Base-by-base conservation (phyloP, 495 filamentous ascomycete species). In the Parmelia sp. region DNA sequence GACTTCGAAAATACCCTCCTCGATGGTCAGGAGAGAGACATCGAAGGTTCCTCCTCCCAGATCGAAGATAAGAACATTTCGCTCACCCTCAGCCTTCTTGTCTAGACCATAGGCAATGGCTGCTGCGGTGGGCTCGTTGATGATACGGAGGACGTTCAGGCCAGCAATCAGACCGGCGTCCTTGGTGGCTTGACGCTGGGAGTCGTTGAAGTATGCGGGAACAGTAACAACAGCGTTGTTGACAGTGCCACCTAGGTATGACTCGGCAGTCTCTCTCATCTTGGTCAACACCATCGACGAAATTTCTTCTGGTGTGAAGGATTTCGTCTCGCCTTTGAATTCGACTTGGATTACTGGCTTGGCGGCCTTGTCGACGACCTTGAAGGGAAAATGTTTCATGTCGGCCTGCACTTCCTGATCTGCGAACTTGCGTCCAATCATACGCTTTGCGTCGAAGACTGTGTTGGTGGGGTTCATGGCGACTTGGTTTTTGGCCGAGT, bases 141-240 rank as follows among this genome's bases (percentile, higher is more conserved):
- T 97, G 84, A 97, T 96, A 84, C 94, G 94, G 79, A 97, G 92
- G 64, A 97, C 90, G 81, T 98, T 97, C 62, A 98, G 84, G 74
- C 93, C 94, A 69, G 93, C 86, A 76, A 98, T 98, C 75, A 93
- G 88, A 84, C 94, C 94, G 71, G 94, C 90, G 75, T 98, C 94
- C 84, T 98, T 98, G 78, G 94, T 98, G 64, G 94, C 92, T 80
- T 97, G 93, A 79, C 93, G 90, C 82, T 98, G 94, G 72, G 92
- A 95, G 85, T 97, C 94, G 83, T 97, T 98, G 90, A 98, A 98
- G 84, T 98, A 98, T 74, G 93, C 94, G 29, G 94, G 93, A 66
- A 98, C 93, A 68, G 93, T 98, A 76, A 98, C 88, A 74, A 98
- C 93, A 60, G 93, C 94, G 81, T 97, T 96, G 84, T 96, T 91